A percentile compares a stretch with the other conserved stretches of the same genome.
These are phyloP conservation scores for Logfia minima DNA, from an alignment of 129 eudicot genomes.

Conservation along the genomic window DNA sequence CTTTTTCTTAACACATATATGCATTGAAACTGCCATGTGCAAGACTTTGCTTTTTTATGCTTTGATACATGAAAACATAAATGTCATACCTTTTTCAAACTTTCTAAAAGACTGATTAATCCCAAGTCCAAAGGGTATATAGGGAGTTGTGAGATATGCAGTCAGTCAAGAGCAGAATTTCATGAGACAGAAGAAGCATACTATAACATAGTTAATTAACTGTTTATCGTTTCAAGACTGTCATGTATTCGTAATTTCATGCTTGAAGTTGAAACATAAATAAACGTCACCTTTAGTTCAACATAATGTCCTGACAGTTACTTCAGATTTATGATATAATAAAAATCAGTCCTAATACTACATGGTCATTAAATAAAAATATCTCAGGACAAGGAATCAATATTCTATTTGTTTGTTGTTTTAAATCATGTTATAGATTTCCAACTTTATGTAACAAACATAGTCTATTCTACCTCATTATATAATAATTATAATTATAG, in stretches of 20 bases:
- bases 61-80: neutral
- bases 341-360: neutral
- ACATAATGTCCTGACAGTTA: neutral
- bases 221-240: neutral
- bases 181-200: neutral
- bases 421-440: neutral
- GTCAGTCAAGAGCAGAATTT: neutral
- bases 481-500: neutral
- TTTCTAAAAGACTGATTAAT: neutral
- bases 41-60: neutral
- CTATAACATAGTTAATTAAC: neutral
- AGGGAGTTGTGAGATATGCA: no score
- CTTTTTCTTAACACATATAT: neutral
- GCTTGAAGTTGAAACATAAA: neutral
- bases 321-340: neutral
- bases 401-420: neutral
- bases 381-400: neutral
- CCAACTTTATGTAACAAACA: neutral
- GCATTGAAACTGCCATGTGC: neutral
- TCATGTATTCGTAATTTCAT: neutral
- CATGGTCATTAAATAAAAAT: neutral
- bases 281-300: neutral
- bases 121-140: no score
- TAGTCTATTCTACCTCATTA: neutral
- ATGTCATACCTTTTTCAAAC: neutral